Percentiles rank a stretch among this genome's conserved stretches.
phyloP scores from a whole-genome alignment of 177 flowering plant species.

The Vitis hybrid region DNA sequence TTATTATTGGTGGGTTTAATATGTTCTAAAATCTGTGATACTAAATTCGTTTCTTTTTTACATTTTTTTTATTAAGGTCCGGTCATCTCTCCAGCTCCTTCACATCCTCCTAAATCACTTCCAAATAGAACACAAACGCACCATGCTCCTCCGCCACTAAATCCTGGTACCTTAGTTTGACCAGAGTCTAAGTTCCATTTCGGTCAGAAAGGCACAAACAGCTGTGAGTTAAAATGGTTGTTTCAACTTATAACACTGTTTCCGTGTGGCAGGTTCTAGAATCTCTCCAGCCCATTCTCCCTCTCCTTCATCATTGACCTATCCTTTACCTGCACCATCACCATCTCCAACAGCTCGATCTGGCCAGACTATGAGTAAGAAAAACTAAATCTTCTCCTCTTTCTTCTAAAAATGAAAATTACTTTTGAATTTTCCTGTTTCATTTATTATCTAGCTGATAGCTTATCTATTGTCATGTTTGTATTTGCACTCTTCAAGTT shows the following conservation, averaged over 20 bases:
- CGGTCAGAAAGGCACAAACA: too few relatives aligned
- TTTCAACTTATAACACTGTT: conserved; percentile 14
- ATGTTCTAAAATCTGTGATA: not conserved
- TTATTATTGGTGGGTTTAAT: not conserved
- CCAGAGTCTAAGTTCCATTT: not conserved
- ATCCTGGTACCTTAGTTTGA: conserved; percentile 33
- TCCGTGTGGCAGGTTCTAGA: conserved; percentile 28
- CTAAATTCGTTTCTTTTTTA: not conserved
- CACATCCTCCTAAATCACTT: conserved; percentile 10
- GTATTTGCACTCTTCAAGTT: conserved; percentile 25
- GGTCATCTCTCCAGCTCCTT: conserved; percentile 23
- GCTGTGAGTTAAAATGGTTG: not conserved
- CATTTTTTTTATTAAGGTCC: conserved; percentile 22
- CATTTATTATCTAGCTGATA: not conserved
- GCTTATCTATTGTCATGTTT: conserved; percentile 4
- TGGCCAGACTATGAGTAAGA: conserved; percentile 37
- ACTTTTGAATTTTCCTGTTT: not conserved
- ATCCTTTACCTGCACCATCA: conserved; percentile 41
- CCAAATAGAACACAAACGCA: conserved; percentile 26
- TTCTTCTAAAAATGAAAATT: not conserved
- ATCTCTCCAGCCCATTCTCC: conserved; percentile 19
- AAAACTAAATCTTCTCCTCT: not conserved
- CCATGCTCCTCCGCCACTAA: conserved; percentile 29
- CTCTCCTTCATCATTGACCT: conserved; percentile 29
- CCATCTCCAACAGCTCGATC: conserved; percentile 39